Conservation (phyloP, 371 early-diverging fungal species). For the Batkoa obscura region DNA sequence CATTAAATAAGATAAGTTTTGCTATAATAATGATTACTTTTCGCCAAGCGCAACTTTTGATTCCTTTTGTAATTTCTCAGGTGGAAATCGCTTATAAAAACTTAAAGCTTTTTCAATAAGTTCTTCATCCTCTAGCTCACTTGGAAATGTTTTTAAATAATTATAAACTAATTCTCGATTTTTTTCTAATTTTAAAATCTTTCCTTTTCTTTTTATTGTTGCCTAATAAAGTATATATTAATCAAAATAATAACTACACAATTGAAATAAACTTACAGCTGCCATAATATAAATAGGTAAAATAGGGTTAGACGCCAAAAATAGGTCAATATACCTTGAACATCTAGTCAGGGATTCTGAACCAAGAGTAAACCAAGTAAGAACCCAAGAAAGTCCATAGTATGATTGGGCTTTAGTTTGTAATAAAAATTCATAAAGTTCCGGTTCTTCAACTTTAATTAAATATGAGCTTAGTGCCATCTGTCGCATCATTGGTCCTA, state of each 20-base stretch:
- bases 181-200: neutral
- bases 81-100: neutral
- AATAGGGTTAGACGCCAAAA: neutral
- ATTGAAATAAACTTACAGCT: neutral
- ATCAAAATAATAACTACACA: neutral
- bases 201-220: neutral
- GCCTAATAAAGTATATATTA: neutral
- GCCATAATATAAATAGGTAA: neutral
- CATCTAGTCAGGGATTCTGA: neutral
- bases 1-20: neutral
- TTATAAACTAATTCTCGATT: neutral
- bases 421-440: neutral
- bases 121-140: neutral
- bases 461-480: neutral
- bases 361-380: neutral
- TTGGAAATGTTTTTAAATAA: neutral
- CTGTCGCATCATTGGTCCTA: neutral
- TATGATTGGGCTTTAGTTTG: neutral
- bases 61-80: neutral
- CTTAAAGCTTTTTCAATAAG: neutral
- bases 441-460: neutral
- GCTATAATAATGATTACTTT: neutral
- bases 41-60: neutral
- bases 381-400: neutral
- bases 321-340: neutral